Percentiles rank a stretch among this genome's conserved stretches.
Evolutionary conservation across 805 yeast genomes (phyloP).

Genomic region (Cyberlindnera lachancei): DNA sequence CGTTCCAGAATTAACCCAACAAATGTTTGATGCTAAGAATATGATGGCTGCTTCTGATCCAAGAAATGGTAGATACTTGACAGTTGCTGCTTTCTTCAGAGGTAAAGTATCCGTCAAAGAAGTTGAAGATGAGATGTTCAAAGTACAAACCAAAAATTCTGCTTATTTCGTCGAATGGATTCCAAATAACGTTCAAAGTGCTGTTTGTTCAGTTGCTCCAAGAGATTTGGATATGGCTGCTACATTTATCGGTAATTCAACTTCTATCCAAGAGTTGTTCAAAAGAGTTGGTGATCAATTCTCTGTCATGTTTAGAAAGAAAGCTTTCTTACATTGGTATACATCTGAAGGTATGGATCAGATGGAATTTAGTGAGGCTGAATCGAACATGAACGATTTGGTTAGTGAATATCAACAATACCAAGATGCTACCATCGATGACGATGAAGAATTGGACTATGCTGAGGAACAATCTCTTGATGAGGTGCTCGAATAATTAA

Average conservation of each 20-base stretch:
- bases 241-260: slow-evolving; percentile 94
- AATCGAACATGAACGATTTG: slow-evolving; percentile 94
- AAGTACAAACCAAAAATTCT: slow-evolving; percentile 88
- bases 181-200: slow-evolving; percentile 98
- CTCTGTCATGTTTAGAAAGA: slow-evolving; percentile 96
- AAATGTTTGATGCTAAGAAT: slow-evolving; percentile 97
- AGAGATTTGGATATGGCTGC: slow-evolving; percentile 86
- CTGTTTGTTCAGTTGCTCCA: slow-evolving; percentile 94
- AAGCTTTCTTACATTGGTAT: slow-evolving; percentile 99
- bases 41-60: slow-evolving; percentile 99
- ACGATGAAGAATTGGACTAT: slow-evolving; percentile 43
- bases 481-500: slow-evolving; percentile 23
- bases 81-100: slow-evolving; percentile 93
- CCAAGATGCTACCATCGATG: slow-evolving; percentile 86
- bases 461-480: slow-evolving; percentile 25
- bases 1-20: slow-evolving; percentile 90
- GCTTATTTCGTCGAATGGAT: slow-evolving; percentile 99
- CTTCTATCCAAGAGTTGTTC: slow-evolving; percentile 98
- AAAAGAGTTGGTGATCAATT: slow-evolving; percentile 93
- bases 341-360: slow-evolving; percentile 99
- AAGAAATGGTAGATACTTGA: slow-evolving; percentile 95
- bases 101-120: slow-evolving; percentile 98
- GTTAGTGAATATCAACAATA: slow-evolving; percentile 96
- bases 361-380: slow-evolving; percentile 97
- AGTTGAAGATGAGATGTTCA: slow-evolving; percentile 91